Base-by-base conservation (phyloP, 148 eudicot genomes). In the Oxyria digyna region DNA sequence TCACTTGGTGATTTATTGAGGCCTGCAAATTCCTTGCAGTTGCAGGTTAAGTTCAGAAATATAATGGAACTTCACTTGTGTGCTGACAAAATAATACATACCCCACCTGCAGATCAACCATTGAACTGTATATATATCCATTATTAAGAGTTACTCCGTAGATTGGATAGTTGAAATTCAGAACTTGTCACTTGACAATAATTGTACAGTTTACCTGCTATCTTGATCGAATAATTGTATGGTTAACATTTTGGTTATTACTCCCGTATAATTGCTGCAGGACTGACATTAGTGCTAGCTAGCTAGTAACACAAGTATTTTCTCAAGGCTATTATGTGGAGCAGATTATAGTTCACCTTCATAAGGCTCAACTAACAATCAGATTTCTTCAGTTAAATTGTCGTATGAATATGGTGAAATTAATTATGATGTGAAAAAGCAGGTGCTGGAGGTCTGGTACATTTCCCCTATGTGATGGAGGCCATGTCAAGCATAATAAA, bases 371-470 rank as follows among this genome's bases (percentile, higher is more conserved):
- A 42, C 46, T 12, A 42, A 42, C 46, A 42, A 14, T 17, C 15
- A 42, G 46, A 42, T 33, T 2, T n/a, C n/a, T n/a, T n/a, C n/a
- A n/a, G n/a, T n/a, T n/a, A n/a, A n/a, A n/a, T n/a, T n/a, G n/a
- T 6, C 3, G 38, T 65, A 27, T 26, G 9, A 3, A n/a, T 24
- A 18, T 14, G 9, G 45, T 18, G 12, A 2, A 35, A 2, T 3
- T 35, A 12, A 7, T 43, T 42, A 35, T 2, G 38, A 7, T 43
- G 23, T 42, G 46, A 63, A 21, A 70, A 70, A 69, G 76, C 74
- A 91, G 97, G 88, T 91, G 97, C 71, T 91, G 97, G 95, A 86
- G 97, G 78, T 91, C 91, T 7, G 87, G 83, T 50, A 91, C 91
- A 2, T 91, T 88, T 65, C 97, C 95, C 8, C 42, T 88, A 57